A percentile compares a stretch with the other conserved stretches of the same genome.
Conservation (phyloP, 2,329 filamentous ascomycete species). For the Pyricularia sp. region DNA sequence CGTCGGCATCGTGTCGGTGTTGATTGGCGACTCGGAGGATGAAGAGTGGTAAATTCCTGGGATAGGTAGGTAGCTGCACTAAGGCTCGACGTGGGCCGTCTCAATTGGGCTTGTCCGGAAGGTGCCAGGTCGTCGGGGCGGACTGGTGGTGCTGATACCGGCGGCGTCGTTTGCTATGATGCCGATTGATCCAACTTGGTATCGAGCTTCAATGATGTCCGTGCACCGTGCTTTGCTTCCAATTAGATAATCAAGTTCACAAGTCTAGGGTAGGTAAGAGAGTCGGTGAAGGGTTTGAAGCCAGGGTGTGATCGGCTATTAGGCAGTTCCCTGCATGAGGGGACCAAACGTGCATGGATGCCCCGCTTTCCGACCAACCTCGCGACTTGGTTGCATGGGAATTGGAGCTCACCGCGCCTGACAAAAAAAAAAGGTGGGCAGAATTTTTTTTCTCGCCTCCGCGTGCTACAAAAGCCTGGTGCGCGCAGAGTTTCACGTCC, state of each 20-base stretch:
- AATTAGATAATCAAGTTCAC: neutral
- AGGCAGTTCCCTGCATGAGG: neutral
- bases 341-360: neutral
- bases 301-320: neutral
- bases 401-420: neutral
- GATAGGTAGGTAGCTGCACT: neutral
- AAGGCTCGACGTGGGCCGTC: neutral
- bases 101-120: neutral
- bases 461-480: neutral
- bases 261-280: neutral
- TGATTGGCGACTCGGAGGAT: neutral
- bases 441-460: neutral
- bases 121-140: neutral
- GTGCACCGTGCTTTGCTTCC: neutral
- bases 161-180: neutral
- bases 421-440: neutral
- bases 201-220: neutral
- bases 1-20: conserved; percentile 60
- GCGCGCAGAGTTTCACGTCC: neutral
- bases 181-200: neutral
- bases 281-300: neutral
- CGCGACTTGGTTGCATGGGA: neutral
- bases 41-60: neutral
- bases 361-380: neutral
- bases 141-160: neutral